A percentile compares a stretch with the other conserved stretches of the same genome.
phyloP scores from a whole-genome alignment of 2,329 filamentous ascomycete species.

The Neurospora crassa region DNA sequence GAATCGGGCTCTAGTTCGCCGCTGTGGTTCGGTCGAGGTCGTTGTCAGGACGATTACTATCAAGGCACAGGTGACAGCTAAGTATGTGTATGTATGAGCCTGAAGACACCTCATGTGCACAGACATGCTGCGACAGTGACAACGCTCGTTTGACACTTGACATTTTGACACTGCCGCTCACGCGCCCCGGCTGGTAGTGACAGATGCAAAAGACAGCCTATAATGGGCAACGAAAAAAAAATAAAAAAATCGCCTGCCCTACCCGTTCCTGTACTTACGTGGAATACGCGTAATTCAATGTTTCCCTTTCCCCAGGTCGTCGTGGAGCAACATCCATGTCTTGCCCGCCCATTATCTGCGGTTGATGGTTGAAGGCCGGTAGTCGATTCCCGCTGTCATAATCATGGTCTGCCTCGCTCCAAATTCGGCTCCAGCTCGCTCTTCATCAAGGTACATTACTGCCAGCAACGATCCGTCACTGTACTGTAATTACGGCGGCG shows the following conservation, averaged over 20 bases:
- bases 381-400: neutral
- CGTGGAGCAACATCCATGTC: neutral
- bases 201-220: neutral
- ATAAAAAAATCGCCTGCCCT: neutral
- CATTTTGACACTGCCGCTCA: neutral
- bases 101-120: neutral
- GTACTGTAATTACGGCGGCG: neutral
- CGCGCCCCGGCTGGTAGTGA: neutral
- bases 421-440: neutral
- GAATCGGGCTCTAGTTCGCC: neutral
- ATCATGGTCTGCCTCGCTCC: neutral
- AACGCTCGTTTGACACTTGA: neutral
- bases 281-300: neutral
- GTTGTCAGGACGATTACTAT: neutral
- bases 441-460: neutral
- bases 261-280: neutral
- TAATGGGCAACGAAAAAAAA: neutral
- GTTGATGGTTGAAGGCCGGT: neutral
- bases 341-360: neutral
- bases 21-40: neutral
- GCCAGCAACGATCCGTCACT: neutral
- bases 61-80: neutral
- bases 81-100: neutral
- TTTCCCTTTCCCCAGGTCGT: neutral
- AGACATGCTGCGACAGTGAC: neutral